A percentile compares a stretch with the other conserved stretches of the same genome.
These are phyloP conservation scores for Suillus alpinus DNA, from an alignment of 768 basidiomycete genomes.

Conservation along the genomic window DNA sequence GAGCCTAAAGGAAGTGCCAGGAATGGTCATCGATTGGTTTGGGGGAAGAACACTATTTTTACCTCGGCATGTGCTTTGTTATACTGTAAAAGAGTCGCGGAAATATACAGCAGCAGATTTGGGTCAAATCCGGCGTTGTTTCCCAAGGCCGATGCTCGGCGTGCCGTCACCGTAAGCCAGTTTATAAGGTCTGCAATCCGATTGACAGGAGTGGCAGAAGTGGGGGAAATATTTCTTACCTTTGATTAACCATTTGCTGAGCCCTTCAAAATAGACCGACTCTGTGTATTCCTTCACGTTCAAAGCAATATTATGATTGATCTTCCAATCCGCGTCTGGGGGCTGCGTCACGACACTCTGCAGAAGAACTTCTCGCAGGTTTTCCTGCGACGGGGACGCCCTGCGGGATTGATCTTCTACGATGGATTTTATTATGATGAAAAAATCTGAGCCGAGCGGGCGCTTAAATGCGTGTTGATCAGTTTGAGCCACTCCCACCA, in stretches of 20 bases:
- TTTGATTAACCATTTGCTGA: slow-evolving; percentile 50
- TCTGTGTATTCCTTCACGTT: slow-evolving; percentile 61
- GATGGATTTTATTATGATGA: slow-evolving; percentile 50
- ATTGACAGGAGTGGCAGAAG: slow-evolving; percentile 3
- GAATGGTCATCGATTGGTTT: not conserved
- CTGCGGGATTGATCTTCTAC: slow-evolving; percentile 36
- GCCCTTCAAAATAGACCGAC: slow-evolving; percentile 51
- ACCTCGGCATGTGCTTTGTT: slow-evolving; percentile 61
- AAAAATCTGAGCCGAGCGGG: slow-evolving; percentile 44
- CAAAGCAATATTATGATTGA: slow-evolving; percentile 51
- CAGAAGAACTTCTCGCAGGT: slow-evolving; percentile 49
- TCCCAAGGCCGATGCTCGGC: slow-evolving; percentile 32
- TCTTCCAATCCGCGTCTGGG: slow-evolving; percentile 46
- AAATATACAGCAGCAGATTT: slow-evolving; percentile 52
- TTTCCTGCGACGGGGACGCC: slow-evolving; percentile 23
- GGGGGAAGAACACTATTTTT: slow-evolving; percentile 10
- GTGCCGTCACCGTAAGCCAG: slow-evolving; percentile 49
- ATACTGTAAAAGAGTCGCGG: slow-evolving; percentile 51
- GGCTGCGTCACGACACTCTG: slow-evolving; percentile 51
- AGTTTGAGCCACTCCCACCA: not conserved
- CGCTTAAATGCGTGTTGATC: slow-evolving; percentile 35
- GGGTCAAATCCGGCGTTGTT: slow-evolving; percentile 39
- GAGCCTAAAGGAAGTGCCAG: slow-evolving; percentile 42
- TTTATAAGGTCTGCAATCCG: slow-evolving; percentile 50
- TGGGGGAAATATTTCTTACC: slow-evolving; percentile 38